Evolutionary conservation across 805 yeast species (phyloP).

Genomic region (Sugiyamaella floridensis): DNA sequence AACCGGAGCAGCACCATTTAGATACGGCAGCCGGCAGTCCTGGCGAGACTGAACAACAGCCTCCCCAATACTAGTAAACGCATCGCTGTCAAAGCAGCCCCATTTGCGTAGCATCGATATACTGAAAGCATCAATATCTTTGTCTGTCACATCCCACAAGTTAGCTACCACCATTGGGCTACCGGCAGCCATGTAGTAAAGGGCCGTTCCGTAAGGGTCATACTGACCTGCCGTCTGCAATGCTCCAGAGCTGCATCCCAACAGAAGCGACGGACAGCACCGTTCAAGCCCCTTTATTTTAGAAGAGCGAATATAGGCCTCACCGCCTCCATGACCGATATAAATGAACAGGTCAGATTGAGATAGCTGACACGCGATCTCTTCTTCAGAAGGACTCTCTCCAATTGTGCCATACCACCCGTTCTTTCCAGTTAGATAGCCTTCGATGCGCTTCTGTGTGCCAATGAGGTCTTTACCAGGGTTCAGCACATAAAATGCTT

Average conservation of each 20-base stretch:
- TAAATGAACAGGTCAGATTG: slow-evolving; percentile 54
- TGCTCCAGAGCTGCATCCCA: slow-evolving; percentile 89
- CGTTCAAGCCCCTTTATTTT: slow-evolving; percentile 40
- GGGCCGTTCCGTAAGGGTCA: slow-evolving; percentile 70
- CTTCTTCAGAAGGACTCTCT: slow-evolving; percentile 48
- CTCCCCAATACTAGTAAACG: slow-evolving; percentile 36
- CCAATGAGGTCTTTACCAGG: slow-evolving; percentile 71
- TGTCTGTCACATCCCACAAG: slow-evolving; percentile 96
- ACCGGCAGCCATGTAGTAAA: slow-evolving; percentile 71
- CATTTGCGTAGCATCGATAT: slow-evolving; percentile 52
- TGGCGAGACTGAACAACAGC: slow-evolving; percentile 61
- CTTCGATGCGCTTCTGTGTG: slow-evolving; percentile 55
- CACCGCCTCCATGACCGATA: slow-evolving; percentile 97
- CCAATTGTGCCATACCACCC: slow-evolving; percentile 52
- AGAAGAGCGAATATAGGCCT: slow-evolving; percentile 59
- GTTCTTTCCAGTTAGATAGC: slow-evolving; percentile 33
- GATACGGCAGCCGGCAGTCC: slow-evolving; percentile 58
- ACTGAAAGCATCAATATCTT: slow-evolving; percentile 81
- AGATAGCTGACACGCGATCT: slow-evolving; percentile 40
- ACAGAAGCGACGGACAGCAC: slow-evolving; percentile 41
- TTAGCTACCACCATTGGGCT: slow-evolving; percentile 79
- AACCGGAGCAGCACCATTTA: slow-evolving; percentile 92
- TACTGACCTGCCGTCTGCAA: slow-evolving; percentile 50
- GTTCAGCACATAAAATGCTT: slow-evolving; percentile 63
- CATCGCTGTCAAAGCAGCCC: slow-evolving; percentile 44